Evolutionary conservation across 2,329 filamentous ascomycete genomes (phyloP).

Genomic region (Byssothecium circinans): DNA sequence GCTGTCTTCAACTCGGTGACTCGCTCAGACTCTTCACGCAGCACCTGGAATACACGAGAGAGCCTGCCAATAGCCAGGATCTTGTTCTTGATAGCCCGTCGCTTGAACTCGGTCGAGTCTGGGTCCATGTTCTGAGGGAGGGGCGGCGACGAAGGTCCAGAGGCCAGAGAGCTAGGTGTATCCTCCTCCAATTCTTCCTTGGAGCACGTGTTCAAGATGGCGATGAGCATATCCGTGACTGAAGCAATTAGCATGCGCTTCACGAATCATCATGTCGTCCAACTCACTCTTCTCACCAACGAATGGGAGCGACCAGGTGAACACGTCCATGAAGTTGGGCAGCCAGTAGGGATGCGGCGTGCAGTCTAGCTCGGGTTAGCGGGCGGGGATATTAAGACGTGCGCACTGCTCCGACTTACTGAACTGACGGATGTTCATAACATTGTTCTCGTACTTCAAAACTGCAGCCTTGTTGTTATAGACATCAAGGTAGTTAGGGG

Average conservation of each 20-base stretch:
- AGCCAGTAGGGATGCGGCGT: slow-evolving; percentile 99
- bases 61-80: slow-evolving; percentile 95
- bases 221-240: slow-evolving; percentile 97
- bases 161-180: slow-evolving; percentile 70
- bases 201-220: slow-evolving; percentile 97
- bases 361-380: slow-evolving; percentile 61
- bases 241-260: slow-evolving; percentile 18
- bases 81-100: slow-evolving; percentile 99
- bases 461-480: slow-evolving; percentile 99
- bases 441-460: slow-evolving; percentile 99
- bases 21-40: slow-evolving; percentile 94
- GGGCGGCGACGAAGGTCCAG: slow-evolving; percentile 75
- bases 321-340: slow-evolving; percentile 99
- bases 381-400: not conserved
- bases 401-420: slow-evolving; percentile 46
- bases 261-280: not conserved
- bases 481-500: slow-evolving; percentile 96
- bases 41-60: slow-evolving; percentile 95
- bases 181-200: slow-evolving; percentile 95
- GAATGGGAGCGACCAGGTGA: slow-evolving; percentile 99
- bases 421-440: slow-evolving; percentile 99
- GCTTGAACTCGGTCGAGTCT: slow-evolving; percentile 89
- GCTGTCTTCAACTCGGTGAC: slow-evolving; percentile 98
- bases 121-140: slow-evolving; percentile 64
- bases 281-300: slow-evolving; percentile 81